Percentiles rank a stretch among this genome's conserved stretches.
Conservation (phyloP, 2,329 filamentous ascomycete genomes). For the Onygena corvina region DNA sequence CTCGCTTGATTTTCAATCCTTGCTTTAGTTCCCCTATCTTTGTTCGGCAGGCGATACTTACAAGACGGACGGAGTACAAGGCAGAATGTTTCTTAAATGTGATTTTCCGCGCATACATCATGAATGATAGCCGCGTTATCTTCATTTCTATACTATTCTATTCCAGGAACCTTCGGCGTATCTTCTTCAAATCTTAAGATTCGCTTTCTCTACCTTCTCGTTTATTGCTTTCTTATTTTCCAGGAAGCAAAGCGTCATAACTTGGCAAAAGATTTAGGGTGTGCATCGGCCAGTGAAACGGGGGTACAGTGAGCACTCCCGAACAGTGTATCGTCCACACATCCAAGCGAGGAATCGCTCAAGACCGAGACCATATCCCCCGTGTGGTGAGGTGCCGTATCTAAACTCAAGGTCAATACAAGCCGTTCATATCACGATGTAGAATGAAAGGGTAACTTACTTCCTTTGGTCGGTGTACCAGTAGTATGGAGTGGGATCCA, state of each 20-base stretch:
- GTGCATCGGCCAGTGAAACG: slow-evolving; percentile 41
- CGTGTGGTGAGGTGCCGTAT: slow-evolving; percentile 85
- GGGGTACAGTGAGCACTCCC: slow-evolving; percentile 45
- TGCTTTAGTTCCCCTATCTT: no score
- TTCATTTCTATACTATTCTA: neutral
- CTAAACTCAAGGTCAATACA: slow-evolving; percentile 30
- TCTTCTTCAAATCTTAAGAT: neutral
- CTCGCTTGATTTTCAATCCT: neutral
- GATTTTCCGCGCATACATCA: neutral
- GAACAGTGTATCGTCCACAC: slow-evolving; percentile 53
- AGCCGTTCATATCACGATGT: slow-evolving; percentile 11
- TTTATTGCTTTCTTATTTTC: neutral
- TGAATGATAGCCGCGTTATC: neutral
- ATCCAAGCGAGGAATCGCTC: slow-evolving; percentile 66
- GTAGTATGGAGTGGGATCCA: slow-evolving; percentile 77
- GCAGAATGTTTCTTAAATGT: neutral
- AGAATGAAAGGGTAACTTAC: slow-evolving; percentile 42
- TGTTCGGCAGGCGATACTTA: neutral
- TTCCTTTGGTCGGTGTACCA: slow-evolving; percentile 98
- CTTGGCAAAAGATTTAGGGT: slow-evolving; percentile 29
- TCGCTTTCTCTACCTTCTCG: neutral
- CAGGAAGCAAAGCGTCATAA: no score
- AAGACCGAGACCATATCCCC: slow-evolving; percentile 82
- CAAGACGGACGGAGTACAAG: neutral
- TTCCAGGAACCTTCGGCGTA: no score